phyloP scores from a whole-genome alignment of 176 grass and related monocot genomes.

The bread wheat (Triticum aestivum) region DNA sequence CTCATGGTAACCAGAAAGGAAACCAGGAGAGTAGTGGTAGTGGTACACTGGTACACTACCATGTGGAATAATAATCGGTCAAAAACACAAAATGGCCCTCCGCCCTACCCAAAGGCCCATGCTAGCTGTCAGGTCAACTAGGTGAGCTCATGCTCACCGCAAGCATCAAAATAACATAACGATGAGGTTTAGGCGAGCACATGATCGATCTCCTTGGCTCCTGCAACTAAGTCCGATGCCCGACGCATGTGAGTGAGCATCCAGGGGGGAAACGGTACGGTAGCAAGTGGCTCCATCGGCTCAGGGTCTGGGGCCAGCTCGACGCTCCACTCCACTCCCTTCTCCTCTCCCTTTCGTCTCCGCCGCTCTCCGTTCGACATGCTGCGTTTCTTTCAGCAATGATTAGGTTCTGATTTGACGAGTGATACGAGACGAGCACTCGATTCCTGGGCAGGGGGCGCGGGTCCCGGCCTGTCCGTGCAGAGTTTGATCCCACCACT shows the following conservation, averaged over 20 bases:
- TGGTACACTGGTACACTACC: too few species aligned
- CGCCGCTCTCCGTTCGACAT: not conserved
- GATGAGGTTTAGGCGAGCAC: not conserved
- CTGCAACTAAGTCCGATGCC: not conserved
- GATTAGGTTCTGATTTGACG: conserved; percentile 77
- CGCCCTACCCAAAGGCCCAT: not conserved
- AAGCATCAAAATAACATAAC: not conserved
- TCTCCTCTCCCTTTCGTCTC: not conserved
- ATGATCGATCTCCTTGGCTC: not conserved
- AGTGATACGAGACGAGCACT: conserved; percentile 39
- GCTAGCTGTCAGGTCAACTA: conserved; percentile 6
- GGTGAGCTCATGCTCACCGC: conserved; percentile 1
- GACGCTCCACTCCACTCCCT: too few species aligned
- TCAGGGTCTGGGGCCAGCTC: not conserved
- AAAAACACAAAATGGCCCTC: not conserved
- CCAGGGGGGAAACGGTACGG: not conserved
- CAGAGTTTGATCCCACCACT: not conserved
- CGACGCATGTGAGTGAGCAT: conserved; percentile 1
- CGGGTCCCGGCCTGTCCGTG: not conserved
- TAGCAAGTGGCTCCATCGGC: not conserved
- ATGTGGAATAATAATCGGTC: not conserved
- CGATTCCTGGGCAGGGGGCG: not conserved
- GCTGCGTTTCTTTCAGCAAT: conserved; percentile 65
- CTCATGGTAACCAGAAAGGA: too few species aligned
- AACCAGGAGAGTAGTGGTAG: too few species aligned